phyloP scores from a whole-genome alignment of 257 asterid genomes.

The Misopates orontium region DNA sequence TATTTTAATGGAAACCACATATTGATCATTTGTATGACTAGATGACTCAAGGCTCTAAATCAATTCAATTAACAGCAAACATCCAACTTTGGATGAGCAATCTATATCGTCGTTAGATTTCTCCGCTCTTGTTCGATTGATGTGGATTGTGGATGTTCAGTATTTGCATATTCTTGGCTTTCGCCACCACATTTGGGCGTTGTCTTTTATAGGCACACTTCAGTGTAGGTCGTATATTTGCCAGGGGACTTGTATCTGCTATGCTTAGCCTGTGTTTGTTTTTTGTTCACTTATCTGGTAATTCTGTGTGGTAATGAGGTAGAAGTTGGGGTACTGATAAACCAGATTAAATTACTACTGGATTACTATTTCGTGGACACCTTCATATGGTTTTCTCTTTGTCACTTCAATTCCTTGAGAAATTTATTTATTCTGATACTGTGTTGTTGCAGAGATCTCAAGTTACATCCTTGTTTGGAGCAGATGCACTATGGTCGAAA shows the following conservation, averaged over 20 bases:
- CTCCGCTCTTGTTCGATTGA: no score
- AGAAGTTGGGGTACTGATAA: conserved; percentile 1
- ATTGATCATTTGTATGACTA: background rate
- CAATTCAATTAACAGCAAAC: no score
- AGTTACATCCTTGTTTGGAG: conserved; percentile 96
- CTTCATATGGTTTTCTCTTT: background rate
- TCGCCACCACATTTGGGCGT: background rate
- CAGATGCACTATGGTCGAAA: conserved; percentile 89
- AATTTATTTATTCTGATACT: conserved; percentile 28
- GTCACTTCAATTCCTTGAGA: conserved; percentile 11
- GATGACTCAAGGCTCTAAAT: no score
- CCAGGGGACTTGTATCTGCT: background rate
- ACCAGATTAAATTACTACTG: conserved; percentile 8
- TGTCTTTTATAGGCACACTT: conserved; percentile 7
- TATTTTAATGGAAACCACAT: no score
- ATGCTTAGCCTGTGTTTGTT: background rate
- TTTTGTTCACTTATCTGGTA: conserved; percentile 14
- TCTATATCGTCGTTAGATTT: no score
- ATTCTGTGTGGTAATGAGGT: conserved; percentile 1
- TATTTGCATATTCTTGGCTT: background rate
- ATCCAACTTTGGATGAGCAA: no score
- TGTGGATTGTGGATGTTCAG: background rate
- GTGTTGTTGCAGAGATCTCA: conserved; percentile 75
- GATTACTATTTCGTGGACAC: background rate
- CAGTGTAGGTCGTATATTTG: conserved; percentile 1